Evolutionary conservation across 495 filamentous ascomycete species (phyloP).

Genomic region (Copromyces sp.): DNA sequence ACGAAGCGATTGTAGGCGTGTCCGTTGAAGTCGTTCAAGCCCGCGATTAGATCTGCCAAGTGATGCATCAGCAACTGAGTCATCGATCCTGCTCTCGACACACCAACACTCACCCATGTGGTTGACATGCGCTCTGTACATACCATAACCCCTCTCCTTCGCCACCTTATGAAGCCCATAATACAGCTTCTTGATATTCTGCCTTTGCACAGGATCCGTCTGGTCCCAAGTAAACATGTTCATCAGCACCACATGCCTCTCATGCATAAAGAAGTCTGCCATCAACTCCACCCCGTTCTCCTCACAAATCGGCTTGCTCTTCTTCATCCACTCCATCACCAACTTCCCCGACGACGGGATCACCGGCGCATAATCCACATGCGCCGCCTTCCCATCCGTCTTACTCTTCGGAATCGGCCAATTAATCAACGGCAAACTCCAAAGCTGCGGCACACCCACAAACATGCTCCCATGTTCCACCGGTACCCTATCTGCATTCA

Average conservation of each 20-base stretch:
- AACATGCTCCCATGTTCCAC: constrained; percentile 27
- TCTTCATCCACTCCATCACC: constrained; percentile 30
- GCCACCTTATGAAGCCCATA: constrained; percentile 25
- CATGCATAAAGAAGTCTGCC: constrained; percentile 37
- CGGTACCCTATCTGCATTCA: constrained; percentile 29
- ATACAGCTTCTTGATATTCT: constrained; percentile 21
- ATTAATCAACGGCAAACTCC: constrained; percentile 33
- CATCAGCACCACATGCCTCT: constrained; percentile 32
- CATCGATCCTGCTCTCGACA: neutral
- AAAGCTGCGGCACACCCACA: constrained; percentile 31
- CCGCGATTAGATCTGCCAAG: constrained; percentile 26
- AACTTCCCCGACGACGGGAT: constrained; percentile 29
- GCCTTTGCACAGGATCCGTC: constrained; percentile 23
- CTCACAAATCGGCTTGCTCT: constrained; percentile 27
- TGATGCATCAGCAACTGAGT: neutral
- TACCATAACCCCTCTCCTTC: constrained; percentile 29
- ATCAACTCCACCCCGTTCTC: constrained; percentile 32
- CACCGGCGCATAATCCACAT: constrained; percentile 34
- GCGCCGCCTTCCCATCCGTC: constrained; percentile 25
- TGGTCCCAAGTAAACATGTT: constrained; percentile 37
- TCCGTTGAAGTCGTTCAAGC: constrained; percentile 34
- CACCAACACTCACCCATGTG: constrained; percentile 28
- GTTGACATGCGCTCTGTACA: constrained; percentile 34
- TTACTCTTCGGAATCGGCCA: constrained; percentile 21
- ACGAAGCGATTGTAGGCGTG: constrained; percentile 34